phyloP scores from a whole-genome alignment of 306 rosid genomes.

The Inga laurina region DNA sequence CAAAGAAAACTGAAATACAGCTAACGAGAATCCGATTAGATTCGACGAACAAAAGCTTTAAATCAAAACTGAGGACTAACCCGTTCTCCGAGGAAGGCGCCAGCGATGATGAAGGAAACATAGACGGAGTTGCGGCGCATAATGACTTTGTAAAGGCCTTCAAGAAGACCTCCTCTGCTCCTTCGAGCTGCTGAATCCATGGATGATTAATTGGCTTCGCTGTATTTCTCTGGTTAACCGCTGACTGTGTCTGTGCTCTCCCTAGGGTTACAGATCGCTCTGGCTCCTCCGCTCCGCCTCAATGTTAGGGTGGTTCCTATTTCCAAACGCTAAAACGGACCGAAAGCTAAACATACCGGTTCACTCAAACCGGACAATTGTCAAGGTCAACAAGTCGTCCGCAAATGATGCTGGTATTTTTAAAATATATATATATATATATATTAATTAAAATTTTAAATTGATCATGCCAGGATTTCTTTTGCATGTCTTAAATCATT shows the following conservation, averaged over 20 bases:
- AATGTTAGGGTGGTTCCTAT: not conserved
- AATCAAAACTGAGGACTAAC: constrained; percentile 37
- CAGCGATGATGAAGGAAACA: constrained; percentile 82
- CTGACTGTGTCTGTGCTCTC: not conserved
- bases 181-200: constrained; percentile 70
- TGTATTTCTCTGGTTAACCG: not conserved
- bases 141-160: constrained; percentile 75
- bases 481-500: not conserved
- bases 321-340: not conserved
- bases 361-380: not conserved
- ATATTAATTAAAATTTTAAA: not conserved
- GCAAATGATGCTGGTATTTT: not conserved
- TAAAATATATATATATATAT: no score
- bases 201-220: constrained; percentile 4
- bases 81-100: constrained; percentile 95
- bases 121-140: constrained; percentile 94
- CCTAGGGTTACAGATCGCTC: constrained; percentile 13
- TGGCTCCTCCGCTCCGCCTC: not conserved
- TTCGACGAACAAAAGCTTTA: not conserved
- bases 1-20: not conserved
- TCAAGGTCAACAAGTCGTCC: not conserved
- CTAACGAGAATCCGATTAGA: not conserved
- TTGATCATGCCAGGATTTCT: not conserved
- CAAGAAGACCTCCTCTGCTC: constrained; percentile 72
- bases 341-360: not conserved